Evolutionary conservation across 345 rosid species (phyloP).

Genomic region (Eucalyptus pumila): DNA sequence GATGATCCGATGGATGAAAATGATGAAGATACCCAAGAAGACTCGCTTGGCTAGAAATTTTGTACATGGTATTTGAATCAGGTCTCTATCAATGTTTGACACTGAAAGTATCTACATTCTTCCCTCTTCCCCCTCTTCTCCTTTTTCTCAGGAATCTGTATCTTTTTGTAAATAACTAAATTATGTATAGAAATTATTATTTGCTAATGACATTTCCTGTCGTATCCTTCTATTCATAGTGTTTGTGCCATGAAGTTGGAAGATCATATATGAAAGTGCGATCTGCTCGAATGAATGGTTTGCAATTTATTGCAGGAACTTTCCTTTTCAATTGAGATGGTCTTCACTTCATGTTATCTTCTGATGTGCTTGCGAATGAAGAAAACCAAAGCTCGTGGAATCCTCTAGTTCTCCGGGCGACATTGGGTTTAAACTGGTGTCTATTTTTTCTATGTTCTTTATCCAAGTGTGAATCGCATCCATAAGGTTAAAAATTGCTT

Average conservation of each 20-base stretch:
- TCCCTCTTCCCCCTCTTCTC: neutral
- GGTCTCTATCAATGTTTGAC: neutral
- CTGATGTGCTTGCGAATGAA: neutral
- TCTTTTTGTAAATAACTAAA: neutral
- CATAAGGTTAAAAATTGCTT: neutral
- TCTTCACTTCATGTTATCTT: neutral
- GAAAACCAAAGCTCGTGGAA: neutral
- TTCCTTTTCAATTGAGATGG: neutral
- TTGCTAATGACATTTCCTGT: neutral
- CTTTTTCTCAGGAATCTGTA: neutral
- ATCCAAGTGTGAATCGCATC: neutral
- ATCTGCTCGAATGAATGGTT: neutral
- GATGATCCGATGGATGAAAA: constrained; percentile 44
- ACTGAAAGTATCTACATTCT: neutral
- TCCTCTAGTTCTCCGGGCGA: neutral
- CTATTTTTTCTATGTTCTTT: neutral
- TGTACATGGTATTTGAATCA: neutral
- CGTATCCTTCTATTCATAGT: neutral
- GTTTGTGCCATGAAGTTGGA: neutral
- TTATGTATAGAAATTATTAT: neutral
- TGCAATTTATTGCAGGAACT: neutral
- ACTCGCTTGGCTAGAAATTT: neutral
- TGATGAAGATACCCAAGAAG: constrained; percentile 31
- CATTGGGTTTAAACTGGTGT: neutral
- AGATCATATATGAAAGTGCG: neutral